phyloP scores from a whole-genome alignment of 2,329 filamentous ascomycete genomes.

The Hypoxylon sp. region DNA sequence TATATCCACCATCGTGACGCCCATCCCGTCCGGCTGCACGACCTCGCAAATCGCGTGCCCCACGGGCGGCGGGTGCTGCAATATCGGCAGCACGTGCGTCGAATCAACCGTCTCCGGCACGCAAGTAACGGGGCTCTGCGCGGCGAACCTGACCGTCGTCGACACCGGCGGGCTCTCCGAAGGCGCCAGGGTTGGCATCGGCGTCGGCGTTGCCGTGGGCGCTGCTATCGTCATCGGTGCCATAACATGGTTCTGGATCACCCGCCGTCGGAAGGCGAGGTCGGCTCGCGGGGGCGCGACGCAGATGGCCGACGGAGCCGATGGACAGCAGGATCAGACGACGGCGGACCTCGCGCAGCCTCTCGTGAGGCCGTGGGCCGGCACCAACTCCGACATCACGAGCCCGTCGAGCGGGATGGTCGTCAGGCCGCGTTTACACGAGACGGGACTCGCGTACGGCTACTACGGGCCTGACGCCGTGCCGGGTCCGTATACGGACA shows the following conservation, averaged over 20 bases:
- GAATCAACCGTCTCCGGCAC: slow-evolving; percentile 56
- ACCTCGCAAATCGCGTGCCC: slow-evolving; percentile 59
- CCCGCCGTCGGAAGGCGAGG: slow-evolving; percentile 51
- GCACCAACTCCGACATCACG: slow-evolving; percentile 53
- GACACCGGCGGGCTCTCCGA: slow-evolving; percentile 54
- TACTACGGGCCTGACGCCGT: slow-evolving; percentile 61
- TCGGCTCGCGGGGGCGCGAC: slow-evolving; percentile 17
- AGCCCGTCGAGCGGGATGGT: slow-evolving; percentile 45
- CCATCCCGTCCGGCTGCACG: slow-evolving; percentile 59
- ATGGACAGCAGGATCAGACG: slow-evolving; percentile 1
- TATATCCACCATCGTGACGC: slow-evolving; percentile 50
- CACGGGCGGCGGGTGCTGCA: slow-evolving; percentile 65
- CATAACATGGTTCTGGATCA: slow-evolving; percentile 62
- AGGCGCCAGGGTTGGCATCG: slow-evolving; percentile 69
- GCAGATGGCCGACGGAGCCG: slow-evolving; percentile 1
- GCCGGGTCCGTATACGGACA: slow-evolving; percentile 61
- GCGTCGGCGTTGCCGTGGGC: slow-evolving; percentile 63
- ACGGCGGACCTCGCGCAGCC: slow-evolving; percentile 15
- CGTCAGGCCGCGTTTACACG: slow-evolving; percentile 45
- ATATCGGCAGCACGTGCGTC: slow-evolving; percentile 53
- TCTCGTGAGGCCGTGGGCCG: slow-evolving; percentile 38
- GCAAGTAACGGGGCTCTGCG: slow-evolving; percentile 52
- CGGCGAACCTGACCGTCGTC: slow-evolving; percentile 48
- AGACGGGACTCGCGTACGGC: slow-evolving; percentile 53
- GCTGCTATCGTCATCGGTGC: slow-evolving; percentile 58